A percentile compares a stretch with the other conserved stretches of the same genome.
phyloP scores from a whole-genome alignment of 1,284 basidiomycete species.

The Clitocybe nebularis region DNA sequence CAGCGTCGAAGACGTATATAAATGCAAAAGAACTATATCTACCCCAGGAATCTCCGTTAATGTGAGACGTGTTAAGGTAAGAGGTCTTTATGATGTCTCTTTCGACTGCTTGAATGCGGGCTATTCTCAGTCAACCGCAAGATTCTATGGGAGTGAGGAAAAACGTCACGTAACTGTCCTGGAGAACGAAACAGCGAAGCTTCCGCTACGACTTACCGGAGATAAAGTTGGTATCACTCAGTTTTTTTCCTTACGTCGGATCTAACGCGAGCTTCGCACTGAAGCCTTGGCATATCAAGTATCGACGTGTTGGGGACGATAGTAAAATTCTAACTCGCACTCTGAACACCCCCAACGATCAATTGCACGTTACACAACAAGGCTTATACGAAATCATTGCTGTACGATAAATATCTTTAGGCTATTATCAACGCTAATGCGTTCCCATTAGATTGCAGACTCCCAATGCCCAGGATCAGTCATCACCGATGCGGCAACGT shows the following conservation, averaged over 20 bases:
- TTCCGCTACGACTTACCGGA: conserved; percentile 83
- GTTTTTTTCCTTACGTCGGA: neutral
- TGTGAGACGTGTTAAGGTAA: conserved; percentile 79
- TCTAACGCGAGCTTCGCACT: conserved; percentile 9
- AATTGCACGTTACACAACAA: conserved; percentile 63
- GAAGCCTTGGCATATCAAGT: conserved; percentile 84
- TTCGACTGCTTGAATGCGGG: neutral
- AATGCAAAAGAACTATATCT: conserved; percentile 77
- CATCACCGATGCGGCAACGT: conserved; percentile 55
- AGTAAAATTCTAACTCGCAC: conserved; percentile 42
- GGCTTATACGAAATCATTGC: conserved; percentile 77
- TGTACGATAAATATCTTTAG: conserved; percentile 34
- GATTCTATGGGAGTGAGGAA: conserved; percentile 69
- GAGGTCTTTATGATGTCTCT: conserved; percentile 14
- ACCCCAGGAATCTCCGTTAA: conserved; percentile 84
- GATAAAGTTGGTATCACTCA: conserved; percentile 62
- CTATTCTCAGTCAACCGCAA: conserved; percentile 68
- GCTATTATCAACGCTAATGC: conserved; percentile 1
- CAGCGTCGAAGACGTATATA: conserved; percentile 85
- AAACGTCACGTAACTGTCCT: conserved; percentile 64
- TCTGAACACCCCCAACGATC: conserved; percentile 65
- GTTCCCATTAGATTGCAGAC: conserved; percentile 62
- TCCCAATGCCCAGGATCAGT: conserved; percentile 82
- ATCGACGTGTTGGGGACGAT: conserved; percentile 50
- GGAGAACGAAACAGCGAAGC: conserved; percentile 69